Evolutionary conservation across 1,284 basidiomycete species (phyloP).

Genomic region (Puccinia novopanici): DNA sequence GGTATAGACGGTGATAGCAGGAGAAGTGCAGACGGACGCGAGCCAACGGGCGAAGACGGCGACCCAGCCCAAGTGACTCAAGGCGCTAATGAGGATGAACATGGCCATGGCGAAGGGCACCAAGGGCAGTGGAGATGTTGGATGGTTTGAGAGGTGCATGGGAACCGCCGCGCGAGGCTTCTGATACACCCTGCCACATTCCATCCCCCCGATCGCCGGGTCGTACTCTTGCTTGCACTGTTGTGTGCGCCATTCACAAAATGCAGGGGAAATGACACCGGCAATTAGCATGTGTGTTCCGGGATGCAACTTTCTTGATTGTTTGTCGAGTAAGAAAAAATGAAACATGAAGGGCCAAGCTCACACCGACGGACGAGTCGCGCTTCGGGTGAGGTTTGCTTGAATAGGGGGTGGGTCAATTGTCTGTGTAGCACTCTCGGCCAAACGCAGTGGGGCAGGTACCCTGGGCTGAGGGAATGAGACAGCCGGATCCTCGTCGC

Average conservation of each 20-base stretch:
- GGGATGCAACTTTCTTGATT: neutral
- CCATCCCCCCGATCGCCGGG: constrained; percentile 23
- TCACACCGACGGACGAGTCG: neutral
- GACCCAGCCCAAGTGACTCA: constrained; percentile 87
- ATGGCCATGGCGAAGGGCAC: constrained; percentile 91
- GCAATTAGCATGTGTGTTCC: too few species aligned
- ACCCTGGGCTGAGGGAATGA: neutral
- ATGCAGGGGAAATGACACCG: too few species aligned
- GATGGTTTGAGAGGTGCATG: constrained; percentile 72
- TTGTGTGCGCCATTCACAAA: neutral
- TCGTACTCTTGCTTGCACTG: constrained; percentile 44
- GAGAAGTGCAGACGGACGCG: constrained; percentile 60
- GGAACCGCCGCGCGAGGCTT: constrained; percentile 63
- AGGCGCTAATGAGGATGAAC: constrained; percentile 87
- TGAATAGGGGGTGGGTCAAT: constrained; percentile 5
- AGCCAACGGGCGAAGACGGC: constrained; percentile 77
- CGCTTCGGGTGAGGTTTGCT: neutral
- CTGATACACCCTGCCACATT: constrained; percentile 51
- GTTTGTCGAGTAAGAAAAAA: neutral
- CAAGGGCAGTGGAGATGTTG: constrained; percentile 73
- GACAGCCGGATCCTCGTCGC: neutral
- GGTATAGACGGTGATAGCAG: constrained; percentile 28
- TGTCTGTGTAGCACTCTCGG: neutral
- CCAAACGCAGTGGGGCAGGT: constrained; percentile 8
- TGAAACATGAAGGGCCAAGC: neutral